Evolutionary conservation across 2,329 filamentous ascomycete genomes (phyloP).

Genomic region (Pyricularia pennisetigena): DNA sequence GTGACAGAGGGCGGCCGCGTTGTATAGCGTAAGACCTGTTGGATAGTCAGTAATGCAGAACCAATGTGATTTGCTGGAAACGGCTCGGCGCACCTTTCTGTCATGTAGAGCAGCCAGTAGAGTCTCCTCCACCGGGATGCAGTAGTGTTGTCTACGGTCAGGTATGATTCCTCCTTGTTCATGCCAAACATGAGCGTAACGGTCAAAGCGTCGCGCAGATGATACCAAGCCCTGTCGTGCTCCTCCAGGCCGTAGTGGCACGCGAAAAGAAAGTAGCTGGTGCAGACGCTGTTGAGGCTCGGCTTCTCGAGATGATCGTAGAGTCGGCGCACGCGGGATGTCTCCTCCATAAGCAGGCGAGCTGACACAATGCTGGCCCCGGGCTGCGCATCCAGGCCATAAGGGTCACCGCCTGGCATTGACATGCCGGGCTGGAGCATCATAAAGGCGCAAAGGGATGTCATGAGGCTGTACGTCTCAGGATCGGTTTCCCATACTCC

Average conservation of each 20-base stretch:
- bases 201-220: slow-evolving; percentile 67
- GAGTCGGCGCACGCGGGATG: slow-evolving; percentile 52
- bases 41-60: background rate
- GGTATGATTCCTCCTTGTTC: slow-evolving; percentile 54
- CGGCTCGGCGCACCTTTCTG: slow-evolving; percentile 48
- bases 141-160: slow-evolving; percentile 47
- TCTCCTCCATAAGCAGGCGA: slow-evolving; percentile 58
- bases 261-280: slow-evolving; percentile 72
- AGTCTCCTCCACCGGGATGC: slow-evolving; percentile 54
- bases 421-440: slow-evolving; percentile 60
- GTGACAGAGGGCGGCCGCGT: slow-evolving; percentile 57
- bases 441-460: slow-evolving; percentile 57
- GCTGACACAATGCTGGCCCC: slow-evolving; percentile 54
- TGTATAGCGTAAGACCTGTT: slow-evolving; percentile 59
- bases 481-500: slow-evolving; percentile 51
- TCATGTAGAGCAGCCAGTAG: slow-evolving; percentile 64
- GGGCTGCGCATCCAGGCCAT: slow-evolving; percentile 44
- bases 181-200: slow-evolving; percentile 52
- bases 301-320: slow-evolving; percentile 50
- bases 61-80: background rate
- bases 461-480: slow-evolving; percentile 55
- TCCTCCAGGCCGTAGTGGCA: slow-evolving; percentile 62
- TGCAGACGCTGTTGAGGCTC: slow-evolving; percentile 50
- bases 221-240: slow-evolving; percentile 71
- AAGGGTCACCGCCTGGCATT: slow-evolving; percentile 46